A percentile compares a stretch with the other conserved stretches of the same genome.
phyloP scores from a whole-genome alignment of 441 rosid species.

The Breynia disticha region DNA sequence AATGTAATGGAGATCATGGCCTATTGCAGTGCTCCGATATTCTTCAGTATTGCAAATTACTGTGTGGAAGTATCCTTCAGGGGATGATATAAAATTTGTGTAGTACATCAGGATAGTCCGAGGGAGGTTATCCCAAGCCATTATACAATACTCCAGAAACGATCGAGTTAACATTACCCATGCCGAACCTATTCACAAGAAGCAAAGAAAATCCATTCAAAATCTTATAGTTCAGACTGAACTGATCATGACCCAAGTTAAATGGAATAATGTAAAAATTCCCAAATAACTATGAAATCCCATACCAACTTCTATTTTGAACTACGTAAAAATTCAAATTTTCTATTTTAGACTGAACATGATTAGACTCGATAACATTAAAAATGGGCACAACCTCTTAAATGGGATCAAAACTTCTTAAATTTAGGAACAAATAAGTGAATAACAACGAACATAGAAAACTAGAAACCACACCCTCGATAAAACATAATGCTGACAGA shows the following conservation, averaged over 20 bases:
- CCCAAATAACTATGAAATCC: background rate
- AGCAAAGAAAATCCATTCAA: slow-evolving; percentile 2
- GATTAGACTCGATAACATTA: too few relatives aligned
- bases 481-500: too few relatives aligned
- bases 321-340: too few relatives aligned
- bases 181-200: slow-evolving; percentile 58
- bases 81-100: slow-evolving; percentile 79
- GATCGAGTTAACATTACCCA: slow-evolving; percentile 68
- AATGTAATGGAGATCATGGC: slow-evolving; percentile 89
- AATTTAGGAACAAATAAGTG: too few relatives aligned
- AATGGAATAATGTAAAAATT: background rate
- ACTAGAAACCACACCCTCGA: too few relatives aligned
- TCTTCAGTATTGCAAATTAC: slow-evolving; percentile 65
- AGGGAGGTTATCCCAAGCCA: slow-evolving; percentile 91
- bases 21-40: slow-evolving; percentile 44
- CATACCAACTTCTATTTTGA: too few relatives aligned
- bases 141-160: slow-evolving; percentile 67
- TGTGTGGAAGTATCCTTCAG: slow-evolving; percentile 94
- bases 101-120: slow-evolving; percentile 80
- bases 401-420: too few relatives aligned
- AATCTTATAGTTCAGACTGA: background rate
- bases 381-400: too few relatives aligned
- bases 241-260: background rate
- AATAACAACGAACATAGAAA: too few relatives aligned
- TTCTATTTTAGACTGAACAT: too few relatives aligned